Conservation (phyloP, 2,329 filamentous ascomycete genomes). For the Trichophyton verrucosum region DNA sequence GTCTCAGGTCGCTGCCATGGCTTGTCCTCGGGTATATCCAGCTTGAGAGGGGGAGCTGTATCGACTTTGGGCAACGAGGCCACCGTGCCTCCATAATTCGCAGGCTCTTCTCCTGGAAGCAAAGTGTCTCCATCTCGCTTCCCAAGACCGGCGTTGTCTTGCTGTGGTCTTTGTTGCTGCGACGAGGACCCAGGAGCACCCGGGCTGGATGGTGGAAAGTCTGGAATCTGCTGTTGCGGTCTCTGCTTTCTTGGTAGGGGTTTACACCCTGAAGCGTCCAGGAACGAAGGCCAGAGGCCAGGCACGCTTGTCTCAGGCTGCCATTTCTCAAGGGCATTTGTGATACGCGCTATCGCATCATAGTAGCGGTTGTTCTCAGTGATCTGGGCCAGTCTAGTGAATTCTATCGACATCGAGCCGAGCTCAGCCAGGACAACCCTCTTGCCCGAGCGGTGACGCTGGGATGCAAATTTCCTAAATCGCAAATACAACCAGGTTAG, state of each 20-base stretch:
- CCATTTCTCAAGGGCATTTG: constrained; percentile 22
- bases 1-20: not conserved
- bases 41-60: not conserved
- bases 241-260: constrained; percentile 12
- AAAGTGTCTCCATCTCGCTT: constrained; percentile 8
- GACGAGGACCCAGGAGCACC: not conserved
- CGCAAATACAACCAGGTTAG: constrained; percentile 53
- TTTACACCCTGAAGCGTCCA: constrained; percentile 73
- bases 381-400: constrained; percentile 31
- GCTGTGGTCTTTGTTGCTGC: constrained; percentile 1
- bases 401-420: constrained; percentile 30
- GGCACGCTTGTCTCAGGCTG: constrained; percentile 27
- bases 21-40: not conserved
- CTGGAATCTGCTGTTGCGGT: not conserved
- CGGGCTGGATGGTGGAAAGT: not conserved
- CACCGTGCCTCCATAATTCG: constrained; percentile 11
- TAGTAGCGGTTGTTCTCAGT: constrained; percentile 28
- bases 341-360: constrained; percentile 28
- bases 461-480: constrained; percentile 49
- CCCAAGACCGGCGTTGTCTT: not conserved
- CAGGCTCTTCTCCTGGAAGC: constrained; percentile 20
- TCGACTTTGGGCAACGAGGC: not conserved
- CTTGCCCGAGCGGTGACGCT: constrained; percentile 19
- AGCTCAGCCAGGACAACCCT: constrained; percentile 25
- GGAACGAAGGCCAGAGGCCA: constrained; percentile 34